These are phyloP conservation scores for Diphasiastrum complanatum DNA, from an alignment of 83 land plant genomes.

Conservation along the genomic window DNA sequence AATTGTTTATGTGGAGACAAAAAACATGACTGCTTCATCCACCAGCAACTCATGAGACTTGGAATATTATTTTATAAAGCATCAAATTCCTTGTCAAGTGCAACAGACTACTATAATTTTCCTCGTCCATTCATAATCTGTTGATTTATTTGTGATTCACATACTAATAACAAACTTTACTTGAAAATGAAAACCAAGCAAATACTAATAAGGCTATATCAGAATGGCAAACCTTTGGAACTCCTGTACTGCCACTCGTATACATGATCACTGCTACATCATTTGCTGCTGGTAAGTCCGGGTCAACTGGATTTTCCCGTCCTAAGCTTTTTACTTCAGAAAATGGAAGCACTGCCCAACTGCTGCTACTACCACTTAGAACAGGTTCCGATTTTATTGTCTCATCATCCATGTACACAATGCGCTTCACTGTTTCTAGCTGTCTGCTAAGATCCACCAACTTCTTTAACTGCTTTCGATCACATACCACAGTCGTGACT, in stretches of 20 bases:
- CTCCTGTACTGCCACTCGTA: slow-evolving; percentile 97
- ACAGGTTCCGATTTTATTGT: slow-evolving; percentile 18
- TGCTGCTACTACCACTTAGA: slow-evolving; percentile 23
- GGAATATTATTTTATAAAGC: too few relatives aligned
- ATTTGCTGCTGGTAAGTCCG: slow-evolving; percentile 63
- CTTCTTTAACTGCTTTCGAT: slow-evolving; percentile 76
- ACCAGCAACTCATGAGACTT: too few relatives aligned
- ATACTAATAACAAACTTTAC: too few relatives aligned
- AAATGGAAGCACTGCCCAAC: slow-evolving; percentile 62
- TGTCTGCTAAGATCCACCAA: slow-evolving; percentile 53
- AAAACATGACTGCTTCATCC: too few relatives aligned
- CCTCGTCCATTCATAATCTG: too few relatives aligned
- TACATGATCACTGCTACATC: slow-evolving; percentile 98
- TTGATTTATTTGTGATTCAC: too few relatives aligned
- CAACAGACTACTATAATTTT: too few relatives aligned
- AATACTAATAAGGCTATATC: background rate
- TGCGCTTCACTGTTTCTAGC: slow-evolving; percentile 68
- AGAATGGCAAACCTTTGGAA: slow-evolving; percentile 70
- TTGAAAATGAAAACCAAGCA: background rate
- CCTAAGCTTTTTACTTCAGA: slow-evolving; percentile 57
- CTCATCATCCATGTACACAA: slow-evolving; percentile 69
- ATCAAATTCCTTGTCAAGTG: too few relatives aligned
- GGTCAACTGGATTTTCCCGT: slow-evolving; percentile 39
- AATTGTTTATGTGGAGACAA: too few relatives aligned
- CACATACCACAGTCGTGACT: slow-evolving; percentile 88